Evolutionary conservation across 1,284 basidiomycete genomes (phyloP), one percentile per base, ranked within the genome.

Genomic region (Apiotrichum porosum): DNA sequence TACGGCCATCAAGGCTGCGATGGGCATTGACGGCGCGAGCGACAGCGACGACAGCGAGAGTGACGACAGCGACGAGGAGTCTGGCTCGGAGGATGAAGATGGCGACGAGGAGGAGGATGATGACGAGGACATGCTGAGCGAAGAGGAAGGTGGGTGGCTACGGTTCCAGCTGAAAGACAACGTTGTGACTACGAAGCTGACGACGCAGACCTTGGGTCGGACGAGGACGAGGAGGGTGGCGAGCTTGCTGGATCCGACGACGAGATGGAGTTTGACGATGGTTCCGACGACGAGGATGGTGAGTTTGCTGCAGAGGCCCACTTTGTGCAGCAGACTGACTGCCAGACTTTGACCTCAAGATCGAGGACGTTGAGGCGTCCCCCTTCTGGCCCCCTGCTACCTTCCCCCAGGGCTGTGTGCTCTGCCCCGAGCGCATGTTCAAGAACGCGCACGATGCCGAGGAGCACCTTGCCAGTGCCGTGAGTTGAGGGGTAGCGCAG

Each of bases 351-450:
- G 73, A 75, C 5, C 77, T 86, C 57, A 77, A 81, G 3, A 75
- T 88, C 37, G 65, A 75, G 37, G 79, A 83, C 58, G 85, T 81
- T 12, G 74, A 85, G 31, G 68, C 69, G 12, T 75, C 84, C 48
- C 84, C 88, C 0, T 68, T 83, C 24, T 79, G 44, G 30, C 32
- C 44, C 1, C 23, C 49, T 18, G 38, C 80, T 3, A 52, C 79
- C 10, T 56, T 48, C 17, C 81, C 42, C 76, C 80, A 19, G 77
- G 77, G 76, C 23, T 90, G 88, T 63, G 77, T 85, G 4, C 65
- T 85, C 9, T 91, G 88, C 68, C 86, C 84, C 6, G 82, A 82
- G 28, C 88, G 85, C 64, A 60, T 79, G 17, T 75, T 91, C 44
- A 88, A 88, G 69, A 80, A 81, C 45, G 52, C 64, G 13, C 76